These are phyloP conservation scores for Rhizophagus sp. DNA, from an alignment of 192 early-diverging fungal genomes.

Conservation along the genomic window DNA sequence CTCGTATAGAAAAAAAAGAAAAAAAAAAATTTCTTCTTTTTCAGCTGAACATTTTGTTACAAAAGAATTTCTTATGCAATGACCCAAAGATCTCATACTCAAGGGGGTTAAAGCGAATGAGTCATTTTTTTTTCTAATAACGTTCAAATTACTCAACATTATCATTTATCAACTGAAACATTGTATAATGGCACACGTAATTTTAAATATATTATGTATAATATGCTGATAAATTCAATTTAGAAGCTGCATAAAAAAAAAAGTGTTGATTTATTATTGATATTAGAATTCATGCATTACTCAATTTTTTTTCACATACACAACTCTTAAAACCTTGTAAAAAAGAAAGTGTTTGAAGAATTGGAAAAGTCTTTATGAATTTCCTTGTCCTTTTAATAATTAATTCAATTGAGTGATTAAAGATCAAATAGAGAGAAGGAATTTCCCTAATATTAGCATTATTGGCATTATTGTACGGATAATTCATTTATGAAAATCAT, in stretches of 20 bases:
- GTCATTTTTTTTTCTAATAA: neutral
- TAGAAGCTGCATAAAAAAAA: neutral
- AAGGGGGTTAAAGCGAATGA: neutral
- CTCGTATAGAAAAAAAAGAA: too few species aligned
- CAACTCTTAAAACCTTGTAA: neutral
- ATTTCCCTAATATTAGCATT: neutral
- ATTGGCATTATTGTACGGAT: neutral
- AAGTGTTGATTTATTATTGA: neutral
- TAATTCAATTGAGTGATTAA: neutral
- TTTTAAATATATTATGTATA: too few species aligned
- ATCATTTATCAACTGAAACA: too few species aligned
- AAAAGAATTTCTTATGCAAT: neutral
- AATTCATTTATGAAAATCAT: neutral
- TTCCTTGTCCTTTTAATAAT: too few species aligned
- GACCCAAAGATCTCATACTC: neutral
- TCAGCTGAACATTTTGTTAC: neutral
- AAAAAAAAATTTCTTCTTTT: too few species aligned
- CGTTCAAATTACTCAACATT: too few species aligned
- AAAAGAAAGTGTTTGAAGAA: neutral
- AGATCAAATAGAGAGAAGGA: neutral
- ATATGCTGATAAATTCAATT: neutral
- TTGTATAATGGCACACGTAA: too few species aligned
- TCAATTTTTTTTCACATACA: neutral
- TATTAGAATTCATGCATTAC: neutral
- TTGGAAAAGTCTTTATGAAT: neutral